Evolutionary conservation across 495 filamentous ascomycete species (phyloP).

Genomic region (Neurospora sp.): DNA sequence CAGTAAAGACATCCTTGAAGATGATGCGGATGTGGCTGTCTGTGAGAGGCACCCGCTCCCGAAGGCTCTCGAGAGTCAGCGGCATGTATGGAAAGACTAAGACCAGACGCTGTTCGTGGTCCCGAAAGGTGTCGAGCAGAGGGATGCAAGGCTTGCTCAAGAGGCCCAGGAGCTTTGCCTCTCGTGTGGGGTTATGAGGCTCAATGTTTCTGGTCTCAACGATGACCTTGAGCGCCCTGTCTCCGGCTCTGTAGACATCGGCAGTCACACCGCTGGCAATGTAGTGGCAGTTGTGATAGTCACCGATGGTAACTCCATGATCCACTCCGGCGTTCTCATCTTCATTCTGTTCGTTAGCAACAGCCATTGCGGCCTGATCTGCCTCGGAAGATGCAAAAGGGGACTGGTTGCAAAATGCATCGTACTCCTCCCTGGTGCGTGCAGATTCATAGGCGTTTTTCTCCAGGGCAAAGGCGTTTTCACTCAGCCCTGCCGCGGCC

Average conservation of each 20-base stretch:
- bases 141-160: constrained; percentile 45
- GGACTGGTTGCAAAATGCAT: constrained; percentile 17
- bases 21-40: constrained; percentile 30
- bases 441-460: constrained; percentile 34
- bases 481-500: constrained; percentile 7
- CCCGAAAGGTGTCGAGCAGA: constrained; percentile 57
- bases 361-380: not conserved
- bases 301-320: constrained; percentile 53
- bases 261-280: constrained; percentile 72
- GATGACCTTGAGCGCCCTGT: constrained; percentile 82
- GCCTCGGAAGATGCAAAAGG: not conserved
- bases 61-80: constrained; percentile 54
- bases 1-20: constrained; percentile 61
- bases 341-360: not conserved
- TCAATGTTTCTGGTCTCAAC: constrained; percentile 58
- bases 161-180: constrained; percentile 58
- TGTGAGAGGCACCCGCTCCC: constrained; percentile 38
- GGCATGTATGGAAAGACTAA: constrained; percentile 79
- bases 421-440: constrained; percentile 35
- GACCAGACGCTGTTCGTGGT: constrained; percentile 60
- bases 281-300: constrained; percentile 59
- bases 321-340: constrained; percentile 15
- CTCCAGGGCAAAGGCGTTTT: constrained; percentile 29
- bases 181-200: constrained; percentile 71
- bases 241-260: constrained; percentile 52